Evolutionary conservation across 306 rosid genomes (phyloP).

Genomic region (Hippophae rhamnoides): DNA sequence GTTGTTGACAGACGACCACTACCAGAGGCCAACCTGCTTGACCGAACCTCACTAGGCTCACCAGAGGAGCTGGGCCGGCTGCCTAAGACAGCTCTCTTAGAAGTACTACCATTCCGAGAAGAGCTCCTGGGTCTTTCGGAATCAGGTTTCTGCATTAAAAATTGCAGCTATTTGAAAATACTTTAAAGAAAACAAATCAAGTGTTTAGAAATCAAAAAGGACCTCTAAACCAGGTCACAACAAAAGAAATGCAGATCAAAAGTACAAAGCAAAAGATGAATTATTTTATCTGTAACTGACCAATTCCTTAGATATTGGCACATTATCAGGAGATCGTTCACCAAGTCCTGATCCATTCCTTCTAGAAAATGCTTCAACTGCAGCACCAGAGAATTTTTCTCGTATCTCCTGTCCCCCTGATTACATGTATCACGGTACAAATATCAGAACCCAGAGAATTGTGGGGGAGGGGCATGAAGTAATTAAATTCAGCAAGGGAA

Average conservation of each 20-base stretch:
- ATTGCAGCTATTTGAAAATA: not conserved
- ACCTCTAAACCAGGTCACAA: not conserved
- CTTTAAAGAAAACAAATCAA: too few relatives aligned
- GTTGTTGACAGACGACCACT: constrained; percentile 78
- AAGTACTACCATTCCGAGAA: constrained; percentile 73
- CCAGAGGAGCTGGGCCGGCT: constrained; percentile 94
- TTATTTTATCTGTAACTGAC: constrained; percentile 32
- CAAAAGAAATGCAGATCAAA: not conserved
- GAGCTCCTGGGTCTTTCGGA: constrained; percentile 72
- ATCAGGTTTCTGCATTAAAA: constrained; percentile 57
- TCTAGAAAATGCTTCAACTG: constrained; percentile 85
- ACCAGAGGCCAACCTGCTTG: constrained; percentile 65
- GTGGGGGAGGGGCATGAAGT: too few relatives aligned
- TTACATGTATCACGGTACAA: not conserved
- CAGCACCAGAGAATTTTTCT: constrained; percentile 64
- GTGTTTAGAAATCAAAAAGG: too few relatives aligned
- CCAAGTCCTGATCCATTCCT: constrained; percentile 65
- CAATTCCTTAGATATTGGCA: constrained; percentile 78
- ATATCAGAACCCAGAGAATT: not conserved
- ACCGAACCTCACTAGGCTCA: constrained; percentile 64
- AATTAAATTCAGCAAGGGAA: too few relatives aligned
- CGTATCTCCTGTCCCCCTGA: constrained; percentile 63
- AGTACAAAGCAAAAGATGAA: not conserved
- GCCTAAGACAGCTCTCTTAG: constrained; percentile 67
- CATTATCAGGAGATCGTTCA: constrained; percentile 66